Conservation (phyloP, 441 rosid species). For the Gossypium davidsonii region DNA sequence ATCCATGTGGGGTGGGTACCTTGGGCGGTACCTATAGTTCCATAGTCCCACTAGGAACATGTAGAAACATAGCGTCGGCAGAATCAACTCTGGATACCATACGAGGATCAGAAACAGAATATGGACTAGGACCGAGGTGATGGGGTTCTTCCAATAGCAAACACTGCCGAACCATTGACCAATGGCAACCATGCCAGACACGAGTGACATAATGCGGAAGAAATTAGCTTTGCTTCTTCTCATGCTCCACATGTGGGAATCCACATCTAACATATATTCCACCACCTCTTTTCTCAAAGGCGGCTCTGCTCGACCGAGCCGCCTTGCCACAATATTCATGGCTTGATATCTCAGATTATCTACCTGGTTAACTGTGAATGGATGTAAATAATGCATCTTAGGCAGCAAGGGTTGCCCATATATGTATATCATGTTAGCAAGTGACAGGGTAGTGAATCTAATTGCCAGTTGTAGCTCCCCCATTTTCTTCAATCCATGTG, state of each 20-base stretch:
- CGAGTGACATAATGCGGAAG: slow-evolving; percentile 48
- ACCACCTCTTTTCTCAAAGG: slow-evolving; percentile 61
- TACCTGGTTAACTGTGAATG: slow-evolving; percentile 57
- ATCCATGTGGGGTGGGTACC: slow-evolving; percentile 65
- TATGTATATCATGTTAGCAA: slow-evolving; percentile 43
- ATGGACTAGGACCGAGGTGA: slow-evolving; percentile 48
- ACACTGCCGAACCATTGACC: slow-evolving; percentile 46
- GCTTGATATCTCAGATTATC: slow-evolving; percentile 57
- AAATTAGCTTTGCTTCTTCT: slow-evolving; percentile 71
- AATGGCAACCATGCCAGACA: slow-evolving; percentile 35
- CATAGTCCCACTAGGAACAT: slow-evolving; percentile 55
- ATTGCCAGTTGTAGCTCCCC: slow-evolving; percentile 56
- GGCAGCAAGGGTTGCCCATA: slow-evolving; percentile 55
- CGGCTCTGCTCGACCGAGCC: slow-evolving; percentile 64
- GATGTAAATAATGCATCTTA: slow-evolving; percentile 61
- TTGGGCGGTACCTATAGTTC: slow-evolving; percentile 48
- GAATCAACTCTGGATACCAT: slow-evolving; percentile 51
- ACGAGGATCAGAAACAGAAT: slow-evolving; percentile 45
- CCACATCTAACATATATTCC: slow-evolving; percentile 64
- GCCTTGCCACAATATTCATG: slow-evolving; percentile 50
- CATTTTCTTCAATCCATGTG: slow-evolving; percentile 53
- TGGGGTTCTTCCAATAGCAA: slow-evolving; percentile 50
- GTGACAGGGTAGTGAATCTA: slow-evolving; percentile 49
- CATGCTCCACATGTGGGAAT: slow-evolving; percentile 69
- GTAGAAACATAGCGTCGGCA: slow-evolving; percentile 49